Evolutionary conservation across 768 basidiomycete species (phyloP).

Genomic region (Lactifluus piperatus): DNA sequence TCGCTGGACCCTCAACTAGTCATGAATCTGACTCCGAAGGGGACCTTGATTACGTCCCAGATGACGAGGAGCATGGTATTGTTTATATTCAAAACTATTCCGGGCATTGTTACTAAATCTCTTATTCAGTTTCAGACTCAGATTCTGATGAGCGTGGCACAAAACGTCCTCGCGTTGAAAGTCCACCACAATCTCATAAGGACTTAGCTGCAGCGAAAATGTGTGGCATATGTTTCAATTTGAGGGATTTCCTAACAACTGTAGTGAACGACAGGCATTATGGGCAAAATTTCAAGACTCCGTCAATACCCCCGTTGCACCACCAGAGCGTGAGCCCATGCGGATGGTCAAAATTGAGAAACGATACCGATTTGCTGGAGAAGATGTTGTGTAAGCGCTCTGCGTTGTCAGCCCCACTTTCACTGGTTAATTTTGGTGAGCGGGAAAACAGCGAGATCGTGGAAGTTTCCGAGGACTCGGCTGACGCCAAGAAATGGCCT

Average conservation of each 20-base stretch:
- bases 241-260: background rate
- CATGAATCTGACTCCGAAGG: conserved; percentile 53
- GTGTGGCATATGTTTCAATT: background rate
- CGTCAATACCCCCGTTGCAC: conserved; percentile 29
- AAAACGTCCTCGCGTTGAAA: conserved; percentile 28
- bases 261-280: conserved; percentile 50
- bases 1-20: conserved; percentile 10
- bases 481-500: conserved; percentile 73
- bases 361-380: conserved; percentile 67
- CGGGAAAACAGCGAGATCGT: conserved; percentile 49
- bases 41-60: conserved; percentile 63
- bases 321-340: conserved; percentile 22
- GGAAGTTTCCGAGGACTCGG: conserved; percentile 63
- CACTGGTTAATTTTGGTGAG: conserved; percentile 9
- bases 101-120: background rate
- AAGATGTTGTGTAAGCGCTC: conserved; percentile 56
- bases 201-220: conserved; percentile 39
- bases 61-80: conserved; percentile 30
- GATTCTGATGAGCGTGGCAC: conserved; percentile 33
- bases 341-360: conserved; percentile 60
- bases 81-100: background rate
- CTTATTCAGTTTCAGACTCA: conserved; percentile 25
- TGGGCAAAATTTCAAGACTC: conserved; percentile 68
- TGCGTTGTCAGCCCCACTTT: background rate
- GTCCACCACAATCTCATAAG: conserved; percentile 24